A percentile compares a stretch with the other conserved stretches of the same genome.
Evolutionary conservation across 2,329 filamentous ascomycete genomes (phyloP).

Genomic region (Emydomyces testavorans): DNA sequence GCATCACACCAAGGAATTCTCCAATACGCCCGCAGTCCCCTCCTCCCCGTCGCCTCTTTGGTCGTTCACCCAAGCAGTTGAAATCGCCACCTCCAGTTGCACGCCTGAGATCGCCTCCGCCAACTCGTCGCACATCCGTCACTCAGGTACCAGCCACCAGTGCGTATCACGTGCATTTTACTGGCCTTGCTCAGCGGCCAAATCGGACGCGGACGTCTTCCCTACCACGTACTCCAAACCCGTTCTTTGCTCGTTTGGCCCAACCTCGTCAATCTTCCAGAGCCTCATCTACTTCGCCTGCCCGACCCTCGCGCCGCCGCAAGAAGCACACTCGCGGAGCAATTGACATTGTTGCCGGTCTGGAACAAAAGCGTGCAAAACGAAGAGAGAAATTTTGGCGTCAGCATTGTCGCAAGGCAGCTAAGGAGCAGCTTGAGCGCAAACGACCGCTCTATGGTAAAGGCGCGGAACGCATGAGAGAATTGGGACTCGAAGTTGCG

Average conservation of each 20-base stretch:
- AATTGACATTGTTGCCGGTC: conserved; percentile 92
- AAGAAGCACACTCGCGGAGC: conserved; percentile 72
- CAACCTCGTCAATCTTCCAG: conserved; percentile 25
- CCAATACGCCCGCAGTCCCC: conserved; percentile 49
- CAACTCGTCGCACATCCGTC: conserved; percentile 34
- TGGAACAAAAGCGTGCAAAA: conserved; percentile 87
- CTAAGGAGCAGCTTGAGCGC: conserved; percentile 53
- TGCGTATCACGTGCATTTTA: conserved; percentile 42
- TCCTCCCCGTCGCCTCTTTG: conserved; percentile 46
- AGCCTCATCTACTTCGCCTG: conserved; percentile 20
- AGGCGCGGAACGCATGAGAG: conserved; percentile 85
- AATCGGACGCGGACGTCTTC: conserved; percentile 71
- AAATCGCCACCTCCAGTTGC: conserved; percentile 59
- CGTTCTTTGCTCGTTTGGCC: conserved; percentile 44
- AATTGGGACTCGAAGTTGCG: conserved; percentile 79
- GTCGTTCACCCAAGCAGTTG: conserved; percentile 58
- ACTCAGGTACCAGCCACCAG: conserved; percentile 34
- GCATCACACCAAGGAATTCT: conserved; percentile 45
- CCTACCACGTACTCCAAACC: conserved; percentile 64
- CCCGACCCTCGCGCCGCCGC: conserved; percentile 15
- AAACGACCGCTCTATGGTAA: conserved; percentile 63
- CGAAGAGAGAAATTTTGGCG: conserved; percentile 86
- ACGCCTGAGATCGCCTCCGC: conserved; percentile 40
- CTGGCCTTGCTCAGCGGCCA: conserved; percentile 49
- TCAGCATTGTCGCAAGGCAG: conserved; percentile 74